A percentile compares a stretch with the other conserved stretches of the same genome.
Evolutionary conservation across 768 basidiomycete species (phyloP).

Genomic region (Leccinum boreale): DNA sequence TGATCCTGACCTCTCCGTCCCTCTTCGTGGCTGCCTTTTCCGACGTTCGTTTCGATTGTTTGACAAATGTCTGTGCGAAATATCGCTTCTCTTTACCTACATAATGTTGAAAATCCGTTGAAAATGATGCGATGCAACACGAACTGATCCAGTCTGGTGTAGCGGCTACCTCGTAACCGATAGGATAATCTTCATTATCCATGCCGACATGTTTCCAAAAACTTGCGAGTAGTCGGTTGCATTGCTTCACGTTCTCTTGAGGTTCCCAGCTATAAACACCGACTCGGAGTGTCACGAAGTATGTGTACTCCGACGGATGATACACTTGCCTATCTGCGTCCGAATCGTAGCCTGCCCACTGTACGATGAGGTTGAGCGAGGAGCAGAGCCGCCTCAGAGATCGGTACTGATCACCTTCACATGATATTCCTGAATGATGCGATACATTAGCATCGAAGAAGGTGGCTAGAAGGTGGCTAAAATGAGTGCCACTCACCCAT

Average conservation of each 20-base stretch:
- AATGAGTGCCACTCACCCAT: slow-evolving; percentile 45
- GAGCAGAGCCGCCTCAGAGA: background rate
- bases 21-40: slow-evolving; percentile 17
- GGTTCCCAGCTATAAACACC: slow-evolving; percentile 63
- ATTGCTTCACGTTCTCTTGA: slow-evolving; percentile 51
- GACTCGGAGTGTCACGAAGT: background rate
- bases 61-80: slow-evolving; percentile 31
- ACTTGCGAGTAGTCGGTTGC: slow-evolving; percentile 54
- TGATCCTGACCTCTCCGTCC: slow-evolving; percentile 17
- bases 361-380: slow-evolving; percentile 4
- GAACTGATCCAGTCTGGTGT: slow-evolving; percentile 57
- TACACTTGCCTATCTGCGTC: slow-evolving; percentile 51
- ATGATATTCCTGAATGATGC: slow-evolving; percentile 49
- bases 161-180: slow-evolving; percentile 46
- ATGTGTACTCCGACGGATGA: background rate
- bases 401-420: slow-evolving; percentile 52
- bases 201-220: slow-evolving; percentile 63
- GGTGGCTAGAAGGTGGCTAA: background rate
- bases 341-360: slow-evolving; percentile 69
- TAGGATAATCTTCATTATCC: slow-evolving; percentile 52
- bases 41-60: slow-evolving; percentile 13
- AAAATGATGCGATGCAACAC: background rate
- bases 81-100: slow-evolving; percentile 40
- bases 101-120: background rate
- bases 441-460: background rate